Base-by-base conservation (phyloP, 2,329 filamentous ascomycete genomes). In the Huntiella abstrusa region DNA sequence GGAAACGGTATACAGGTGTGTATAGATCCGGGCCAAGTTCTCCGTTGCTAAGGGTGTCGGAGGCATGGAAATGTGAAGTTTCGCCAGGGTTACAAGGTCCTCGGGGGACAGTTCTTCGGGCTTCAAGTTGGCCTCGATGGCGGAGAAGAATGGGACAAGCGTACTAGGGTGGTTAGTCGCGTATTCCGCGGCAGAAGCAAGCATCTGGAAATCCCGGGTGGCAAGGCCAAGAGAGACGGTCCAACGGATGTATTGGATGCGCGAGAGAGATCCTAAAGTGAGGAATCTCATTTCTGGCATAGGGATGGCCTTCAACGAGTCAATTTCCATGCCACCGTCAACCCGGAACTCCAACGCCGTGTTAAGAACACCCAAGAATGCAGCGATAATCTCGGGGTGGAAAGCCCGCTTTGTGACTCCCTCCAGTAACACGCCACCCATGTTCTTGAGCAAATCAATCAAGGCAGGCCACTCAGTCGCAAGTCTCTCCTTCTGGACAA, bases 401-500 rank as follows among this genome's bases (percentile, higher is more conserved):
- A 55, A 70, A 68, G 60, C 17, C 57, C 57, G 5, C 10, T 39
- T 16, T 16, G 19, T 17, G 11, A 33, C 36, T 4, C 22, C 12
- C 16, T 44, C 41, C 17, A 34, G 45, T 15, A 49, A 41, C n/a
- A 15, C 36, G 4, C 41, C 35, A n/a, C 48, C 48, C 7, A 41
- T 50, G 1, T 33, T 35, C 19, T 40, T 43, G 2, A 50, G 35
- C 17, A 50, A 13, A 10, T 22, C 33, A 6, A 50, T 4, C 15
- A 50, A 34, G 13, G 41, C 41, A 4, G 19, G 5, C 48, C 48
- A 50, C 15, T 45, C 48, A n/a, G 37, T 19, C 3, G 34, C 19
- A 4, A 68, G 56, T 15, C 60, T 58, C 17, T 65, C 63, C 0
- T 58, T 58, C 51, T 66, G 62, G 7, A 73, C 62, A 40, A 70